phyloP scores from a whole-genome alignment of 768 basidiomycete genomes.

The Mrakia gelida region DNA sequence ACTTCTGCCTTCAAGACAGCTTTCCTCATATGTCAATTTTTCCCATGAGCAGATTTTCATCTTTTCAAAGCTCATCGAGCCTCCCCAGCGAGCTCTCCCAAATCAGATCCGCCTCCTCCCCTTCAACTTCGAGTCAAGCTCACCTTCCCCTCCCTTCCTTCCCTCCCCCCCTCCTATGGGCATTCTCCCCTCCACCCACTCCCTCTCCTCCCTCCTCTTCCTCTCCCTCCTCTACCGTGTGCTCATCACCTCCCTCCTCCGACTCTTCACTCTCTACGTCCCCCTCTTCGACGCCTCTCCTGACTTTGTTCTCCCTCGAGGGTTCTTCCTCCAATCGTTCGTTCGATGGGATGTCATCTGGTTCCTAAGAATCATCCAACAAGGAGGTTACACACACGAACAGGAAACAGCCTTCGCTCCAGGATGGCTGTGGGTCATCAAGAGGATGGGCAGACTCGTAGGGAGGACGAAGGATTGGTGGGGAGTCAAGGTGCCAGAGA shows the following conservation, averaged over 20 bases:
- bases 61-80: too few relatives aligned
- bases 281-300: conserved; percentile 34
- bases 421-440: conserved; percentile 58
- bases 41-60: too few relatives aligned
- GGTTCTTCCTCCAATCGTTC: conserved; percentile 39
- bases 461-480: not conserved
- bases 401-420: conserved; percentile 86
- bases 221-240: conserved; percentile 18
- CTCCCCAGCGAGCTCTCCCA: too few relatives aligned
- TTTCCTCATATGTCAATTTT: too few relatives aligned
- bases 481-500: not conserved
- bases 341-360: conserved; percentile 88
- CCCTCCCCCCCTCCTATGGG: not conserved
- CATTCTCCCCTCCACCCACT: not conserved
- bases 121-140: too few relatives aligned
- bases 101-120: too few relatives aligned
- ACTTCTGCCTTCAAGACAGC: too few relatives aligned
- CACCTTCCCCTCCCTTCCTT: not conserved
- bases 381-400: conserved; percentile 59
- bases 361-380: conserved; percentile 63
- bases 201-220: not conserved
- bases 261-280: conserved; percentile 14
- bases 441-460: conserved; percentile 37
- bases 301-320: conserved; percentile 6
- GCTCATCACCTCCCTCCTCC: not conserved